Percentiles rank a stretch among this genome's conserved stretches.
Evolutionary conservation across 164 flowering plant genomes (phyloP).

Genomic region (Liriodendron chinense): DNA sequence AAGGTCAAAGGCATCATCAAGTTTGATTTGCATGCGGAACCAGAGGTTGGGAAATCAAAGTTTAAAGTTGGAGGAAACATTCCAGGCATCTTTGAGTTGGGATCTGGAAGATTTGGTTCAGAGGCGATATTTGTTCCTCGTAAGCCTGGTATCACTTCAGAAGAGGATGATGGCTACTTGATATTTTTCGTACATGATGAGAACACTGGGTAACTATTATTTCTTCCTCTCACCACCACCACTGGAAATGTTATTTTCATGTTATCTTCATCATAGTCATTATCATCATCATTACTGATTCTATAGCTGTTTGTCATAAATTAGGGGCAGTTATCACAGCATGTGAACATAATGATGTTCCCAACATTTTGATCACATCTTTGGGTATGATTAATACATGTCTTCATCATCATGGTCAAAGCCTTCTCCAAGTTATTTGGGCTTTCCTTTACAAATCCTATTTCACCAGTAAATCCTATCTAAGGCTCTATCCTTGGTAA

Average conservation of each 20-base stretch:
- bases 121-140: conserved; percentile 92
- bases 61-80: conserved; percentile 92
- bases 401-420: not conserved
- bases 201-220: conserved; percentile 62
- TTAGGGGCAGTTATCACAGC: not conserved
- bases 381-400: not conserved
- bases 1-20: conserved; percentile 78
- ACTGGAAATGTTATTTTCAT: not conserved
- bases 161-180: conserved; percentile 97
- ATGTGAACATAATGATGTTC: not conserved
- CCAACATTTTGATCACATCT: not conserved
- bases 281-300: not conserved
- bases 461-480: not conserved
- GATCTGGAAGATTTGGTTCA: conserved; percentile 88
- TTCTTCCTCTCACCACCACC: not conserved
- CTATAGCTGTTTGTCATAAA: not conserved
- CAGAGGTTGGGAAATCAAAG: conserved; percentile 60
- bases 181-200: conserved; percentile 87
- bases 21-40: conserved; percentile 84
- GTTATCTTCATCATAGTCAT: not conserved
- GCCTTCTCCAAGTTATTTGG: not conserved
- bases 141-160: conserved; percentile 60
- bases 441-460: not conserved
- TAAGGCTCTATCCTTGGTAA: not conserved
- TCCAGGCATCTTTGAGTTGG: conserved; percentile 74